phyloP scores from a whole-genome alignment of 140 eudicot genomes.

The Ambrosia hybrid region DNA sequence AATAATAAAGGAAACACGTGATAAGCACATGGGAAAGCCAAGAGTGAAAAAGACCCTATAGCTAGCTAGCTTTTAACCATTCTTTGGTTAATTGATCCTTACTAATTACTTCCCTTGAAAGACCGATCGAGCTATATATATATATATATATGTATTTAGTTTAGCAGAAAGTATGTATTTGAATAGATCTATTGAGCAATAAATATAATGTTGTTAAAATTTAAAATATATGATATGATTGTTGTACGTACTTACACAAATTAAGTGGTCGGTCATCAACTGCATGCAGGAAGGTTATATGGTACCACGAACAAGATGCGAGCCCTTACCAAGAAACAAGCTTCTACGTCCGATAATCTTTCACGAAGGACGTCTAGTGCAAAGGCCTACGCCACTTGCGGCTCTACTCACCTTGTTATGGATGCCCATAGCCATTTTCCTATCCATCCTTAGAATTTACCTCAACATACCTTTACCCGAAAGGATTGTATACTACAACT shows the following conservation, averaged over 20 bases:
- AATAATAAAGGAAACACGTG: conserved; percentile 4
- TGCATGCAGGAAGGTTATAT: conserved; percentile 59
- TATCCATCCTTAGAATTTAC: conserved; percentile 49
- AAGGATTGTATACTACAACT: conserved; percentile 37
- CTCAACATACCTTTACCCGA: conserved; percentile 41
- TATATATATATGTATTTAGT: too few relatives aligned
- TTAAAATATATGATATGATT: background rate
- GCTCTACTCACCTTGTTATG: conserved; percentile 61
- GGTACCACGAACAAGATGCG: conserved; percentile 48
- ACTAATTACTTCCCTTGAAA: background rate
- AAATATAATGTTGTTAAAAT: background rate
- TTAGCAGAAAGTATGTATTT: background rate
- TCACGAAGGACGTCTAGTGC: conserved; percentile 84
- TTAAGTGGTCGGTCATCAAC: too few relatives aligned
- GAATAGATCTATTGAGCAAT: background rate
- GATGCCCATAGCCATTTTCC: conserved; percentile 63
- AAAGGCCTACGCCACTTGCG: conserved; percentile 59
- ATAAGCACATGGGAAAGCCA: conserved; percentile 20
- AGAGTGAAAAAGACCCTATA: conserved; percentile 5
- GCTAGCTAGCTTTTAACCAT: background rate
- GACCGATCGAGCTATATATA: too few relatives aligned
- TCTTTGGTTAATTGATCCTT: background rate
- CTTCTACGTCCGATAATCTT: conserved; percentile 65
- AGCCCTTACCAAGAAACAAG: conserved; percentile 50
- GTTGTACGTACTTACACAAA: background rate